These are phyloP conservation scores for Trifolium fragiferum DNA, from an alignment of 306 rosid species.

Conservation along the genomic window DNA sequence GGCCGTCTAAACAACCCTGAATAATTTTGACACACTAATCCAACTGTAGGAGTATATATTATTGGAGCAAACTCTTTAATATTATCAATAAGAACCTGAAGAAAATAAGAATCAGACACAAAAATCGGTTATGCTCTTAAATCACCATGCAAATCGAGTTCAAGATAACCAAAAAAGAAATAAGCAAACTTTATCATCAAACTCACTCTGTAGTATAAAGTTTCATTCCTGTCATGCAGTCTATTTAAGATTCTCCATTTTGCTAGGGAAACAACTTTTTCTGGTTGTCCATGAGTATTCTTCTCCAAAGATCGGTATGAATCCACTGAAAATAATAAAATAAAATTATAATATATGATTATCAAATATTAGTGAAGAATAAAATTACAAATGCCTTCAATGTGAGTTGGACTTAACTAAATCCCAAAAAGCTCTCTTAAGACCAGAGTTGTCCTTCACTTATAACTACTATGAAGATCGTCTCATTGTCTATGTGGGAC, in stretches of 20 bases:
- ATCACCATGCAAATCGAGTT: conserved; percentile 18
- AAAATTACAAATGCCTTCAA: conserved; percentile 1
- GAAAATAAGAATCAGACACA: conserved; percentile 36
- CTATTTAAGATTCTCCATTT: conserved; percentile 99
- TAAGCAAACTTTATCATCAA: conserved; percentile 30
- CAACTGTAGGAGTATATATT: conserved; percentile 98
- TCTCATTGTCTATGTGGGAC: background rate
- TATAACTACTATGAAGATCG: background rate
- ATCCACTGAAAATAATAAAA: conserved; percentile 60
- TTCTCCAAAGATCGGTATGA: conserved; percentile 93
- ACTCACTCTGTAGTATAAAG: conserved; percentile 92
- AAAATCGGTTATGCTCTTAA: conserved; percentile 27
- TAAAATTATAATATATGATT: background rate
- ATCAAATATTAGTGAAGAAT: conserved; percentile 23
- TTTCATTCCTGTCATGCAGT: conserved; percentile 96
- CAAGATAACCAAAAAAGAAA: background rate
- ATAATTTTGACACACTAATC: conserved; percentile 95
- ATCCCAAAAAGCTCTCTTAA: background rate
- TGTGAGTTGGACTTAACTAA: background rate
- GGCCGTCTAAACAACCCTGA: conserved; percentile 97
- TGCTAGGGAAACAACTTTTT: conserved; percentile 71
- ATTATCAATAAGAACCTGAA: conserved; percentile 92
- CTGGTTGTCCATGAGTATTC: conserved; percentile 81
- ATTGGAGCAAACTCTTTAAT: conserved; percentile 91
- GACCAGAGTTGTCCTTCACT: background rate